A percentile compares a stretch with the other conserved stretches of the same genome.
Conservation (phyloP, 768 basidiomycete species). For the Termitomyces sp. region DNA sequence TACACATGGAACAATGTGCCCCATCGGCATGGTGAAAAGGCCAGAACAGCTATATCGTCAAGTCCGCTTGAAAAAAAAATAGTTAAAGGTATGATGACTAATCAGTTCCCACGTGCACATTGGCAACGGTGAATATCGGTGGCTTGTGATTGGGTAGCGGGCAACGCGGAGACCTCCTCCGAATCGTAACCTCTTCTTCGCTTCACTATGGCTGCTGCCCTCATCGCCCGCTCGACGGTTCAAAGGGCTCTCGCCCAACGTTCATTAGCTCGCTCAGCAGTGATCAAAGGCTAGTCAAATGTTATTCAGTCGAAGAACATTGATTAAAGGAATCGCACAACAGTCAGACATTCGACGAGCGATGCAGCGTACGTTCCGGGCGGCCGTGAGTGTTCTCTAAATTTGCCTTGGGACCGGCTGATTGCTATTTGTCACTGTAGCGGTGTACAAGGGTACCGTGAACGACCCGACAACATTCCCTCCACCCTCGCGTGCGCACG, state of each 20-base stretch:
- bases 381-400: constrained; percentile 48
- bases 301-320: background rate
- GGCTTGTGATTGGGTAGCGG: constrained; percentile 13
- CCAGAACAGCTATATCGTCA: too few relatives aligned
- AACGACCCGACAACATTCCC: constrained; percentile 96
- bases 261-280: constrained; percentile 31
- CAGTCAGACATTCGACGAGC: constrained; percentile 36
- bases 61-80: background rate
- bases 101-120: constrained; percentile 11
- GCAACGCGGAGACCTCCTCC: constrained; percentile 2
- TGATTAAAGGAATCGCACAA: constrained; percentile 11
- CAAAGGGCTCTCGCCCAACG: constrained; percentile 39
- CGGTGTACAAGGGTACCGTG: constrained; percentile 85
- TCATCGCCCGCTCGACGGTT: constrained; percentile 44
- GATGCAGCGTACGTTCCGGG: constrained; percentile 55
- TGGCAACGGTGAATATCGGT: constrained; percentile 9
- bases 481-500: constrained; percentile 70
- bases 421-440: constrained; percentile 28
- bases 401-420: background rate
- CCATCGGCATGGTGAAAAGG: background rate
- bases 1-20: background rate
- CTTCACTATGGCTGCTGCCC: constrained; percentile 43
- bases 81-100: constrained; percentile 4
- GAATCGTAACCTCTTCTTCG: constrained; percentile 5
- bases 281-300: constrained; percentile 33